Base-by-base conservation (phyloP, 2,329 filamentous ascomycete genomes). In the Cryphonectria radicalis region DNA sequence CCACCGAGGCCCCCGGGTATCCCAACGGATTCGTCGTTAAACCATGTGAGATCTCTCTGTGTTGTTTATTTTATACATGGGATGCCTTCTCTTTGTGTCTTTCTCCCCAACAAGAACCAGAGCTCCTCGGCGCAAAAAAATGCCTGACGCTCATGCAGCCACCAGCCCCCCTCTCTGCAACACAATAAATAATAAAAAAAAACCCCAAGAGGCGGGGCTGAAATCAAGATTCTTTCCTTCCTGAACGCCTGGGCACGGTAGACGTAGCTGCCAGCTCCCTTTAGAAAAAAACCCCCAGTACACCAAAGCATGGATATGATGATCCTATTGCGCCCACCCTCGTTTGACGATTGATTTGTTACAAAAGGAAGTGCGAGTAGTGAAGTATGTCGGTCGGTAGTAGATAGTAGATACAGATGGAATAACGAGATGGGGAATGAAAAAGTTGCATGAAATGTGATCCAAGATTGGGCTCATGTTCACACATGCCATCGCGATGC, bases 211-310 rank as follows among this genome's bases (percentile, higher is more conserved):
- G 32, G 32, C 32, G 32, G 62, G 40, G 62, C 40, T 28, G 0
- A 46, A 64, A 64, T 28, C 46, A 63, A 66, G 28, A 53, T 65
- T 14, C 63, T 63, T 63, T 63, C 63, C 69, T 59, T 67, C 37
- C 66, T 8, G 46, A 69, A 73, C 72, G 72, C 72, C 72, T 64
- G 46, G 69, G 59, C 72, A 50, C 67, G 69, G 67, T 67, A 63
- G 70, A 10, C 37, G 65, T 65, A 67, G 69, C 72, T 67, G 60
- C 72, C 59, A 69, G 69, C 69, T 63, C 67, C 72, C 40, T 57
- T 62, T 35, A 32, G 43, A 42, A 37, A 25, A 28, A 60, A 25
- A 8, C 43, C n/a, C 25, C 59, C 60, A 46, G 42, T 46, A 63
- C 66, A 67, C 62, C 62, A 69, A 67, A 69, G 50, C 59, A 67